A percentile compares a stretch with the other conserved stretches of the same genome.
phyloP scores from a whole-genome alignment of 116 monocot species.

The Zostera marina region DNA sequence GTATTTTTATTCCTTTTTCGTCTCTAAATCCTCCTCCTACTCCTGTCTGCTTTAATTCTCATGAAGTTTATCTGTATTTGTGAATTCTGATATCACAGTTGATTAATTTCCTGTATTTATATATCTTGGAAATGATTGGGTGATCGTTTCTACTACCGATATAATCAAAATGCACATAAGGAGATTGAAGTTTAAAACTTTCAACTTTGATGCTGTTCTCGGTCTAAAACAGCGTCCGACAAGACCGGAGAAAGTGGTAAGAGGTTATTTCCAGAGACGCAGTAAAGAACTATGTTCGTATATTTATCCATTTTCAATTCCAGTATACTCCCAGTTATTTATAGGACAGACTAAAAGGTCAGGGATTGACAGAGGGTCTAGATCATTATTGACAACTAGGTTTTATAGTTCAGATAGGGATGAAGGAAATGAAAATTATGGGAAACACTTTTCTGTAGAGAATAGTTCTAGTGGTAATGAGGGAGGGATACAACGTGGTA shows the following conservation, averaged over 20 bases:
- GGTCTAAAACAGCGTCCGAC: neutral
- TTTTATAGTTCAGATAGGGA: conserved; percentile 65
- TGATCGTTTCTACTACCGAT: neutral
- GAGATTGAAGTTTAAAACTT: conserved; percentile 33
- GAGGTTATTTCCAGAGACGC: neutral
- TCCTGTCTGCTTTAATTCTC: too few relatives aligned
- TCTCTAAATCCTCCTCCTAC: too few relatives aligned
- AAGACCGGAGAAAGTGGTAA: neutral
- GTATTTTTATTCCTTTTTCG: too few relatives aligned
- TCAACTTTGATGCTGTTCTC: conserved; percentile 7
- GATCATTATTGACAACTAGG: conserved; percentile 1
- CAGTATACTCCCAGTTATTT: neutral
- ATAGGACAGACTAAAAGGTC: neutral
- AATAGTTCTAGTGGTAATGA: conserved; percentile 13
- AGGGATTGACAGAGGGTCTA: neutral
- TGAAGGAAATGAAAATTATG: conserved; percentile 46
- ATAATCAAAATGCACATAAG: conserved; percentile 42
- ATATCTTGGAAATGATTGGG: too few relatives aligned
- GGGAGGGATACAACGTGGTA: conserved; percentile 14
- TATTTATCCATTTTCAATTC: neutral
- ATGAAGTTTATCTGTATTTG: too few relatives aligned
- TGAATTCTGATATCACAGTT: too few relatives aligned
- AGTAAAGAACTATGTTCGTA: neutral
- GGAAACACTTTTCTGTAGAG: conserved; percentile 41
- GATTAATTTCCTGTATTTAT: too few relatives aligned